These are phyloP conservation scores for Geotrichum ghanense DNA, from an alignment of 805 yeast genomes.

Conservation along the genomic window DNA sequence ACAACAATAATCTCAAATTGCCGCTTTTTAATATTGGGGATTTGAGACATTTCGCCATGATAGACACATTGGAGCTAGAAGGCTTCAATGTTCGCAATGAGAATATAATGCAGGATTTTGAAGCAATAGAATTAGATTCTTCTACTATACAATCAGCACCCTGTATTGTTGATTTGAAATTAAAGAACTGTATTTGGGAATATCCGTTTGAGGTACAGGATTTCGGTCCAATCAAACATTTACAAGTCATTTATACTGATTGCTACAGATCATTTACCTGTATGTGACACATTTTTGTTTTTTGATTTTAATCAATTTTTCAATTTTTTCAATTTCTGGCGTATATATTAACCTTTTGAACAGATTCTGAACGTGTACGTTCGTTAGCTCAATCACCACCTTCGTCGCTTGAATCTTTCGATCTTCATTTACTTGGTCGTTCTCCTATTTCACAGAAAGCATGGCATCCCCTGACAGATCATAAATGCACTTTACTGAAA, in stretches of 20 bases:
- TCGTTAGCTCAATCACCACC: conserved; percentile 11
- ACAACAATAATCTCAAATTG: conserved; percentile 6
- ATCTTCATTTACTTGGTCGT: conserved; percentile 6
- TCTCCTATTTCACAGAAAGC: conserved; percentile 7
- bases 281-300: neutral
- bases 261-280: conserved; percentile 8
- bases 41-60: conserved; percentile 4
- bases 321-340: too few relatives aligned
- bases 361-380: conserved; percentile 8
- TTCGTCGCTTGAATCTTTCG: conserved; percentile 6
- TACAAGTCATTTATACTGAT: conserved; percentile 10
- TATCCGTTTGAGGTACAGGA: conserved; percentile 12
- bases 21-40: conserved; percentile 11
- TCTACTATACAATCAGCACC: neutral
- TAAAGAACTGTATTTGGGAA: conserved; percentile 13
- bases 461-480: conserved; percentile 6
- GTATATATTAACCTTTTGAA: neutral
- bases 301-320: neutral
- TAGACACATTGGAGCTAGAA: conserved; percentile 5
- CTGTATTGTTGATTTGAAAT: conserved; percentile 2
- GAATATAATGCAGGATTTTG: conserved; percentile 4
- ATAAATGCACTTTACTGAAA: conserved; percentile 7
- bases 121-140: neutral
- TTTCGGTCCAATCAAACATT: conserved; percentile 10
- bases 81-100: conserved; percentile 11